Conservation (phyloP, 192 early-diverging fungal genomes). For the Podila epicladia region DNA sequence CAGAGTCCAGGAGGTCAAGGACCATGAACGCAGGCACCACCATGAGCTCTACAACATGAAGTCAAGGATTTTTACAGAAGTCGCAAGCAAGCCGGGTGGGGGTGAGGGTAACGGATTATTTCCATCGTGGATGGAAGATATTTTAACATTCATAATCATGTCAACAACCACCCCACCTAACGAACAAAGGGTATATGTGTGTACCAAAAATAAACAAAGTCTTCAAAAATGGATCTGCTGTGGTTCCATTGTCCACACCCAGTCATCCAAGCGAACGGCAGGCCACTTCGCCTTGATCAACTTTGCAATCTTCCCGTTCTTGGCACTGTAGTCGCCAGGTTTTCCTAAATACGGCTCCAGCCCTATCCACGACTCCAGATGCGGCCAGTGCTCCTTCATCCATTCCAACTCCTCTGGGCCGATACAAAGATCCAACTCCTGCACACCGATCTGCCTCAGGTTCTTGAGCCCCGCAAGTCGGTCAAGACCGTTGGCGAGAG, state of each 20-base stretch:
- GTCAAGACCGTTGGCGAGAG: not conserved
- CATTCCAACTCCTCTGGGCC: not conserved
- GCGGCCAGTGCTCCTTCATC: slow-evolving; percentile 1
- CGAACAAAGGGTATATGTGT: too few relatives aligned
- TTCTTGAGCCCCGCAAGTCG: not conserved
- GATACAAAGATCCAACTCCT: not conserved
- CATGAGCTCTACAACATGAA: not conserved
- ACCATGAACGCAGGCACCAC: not conserved
- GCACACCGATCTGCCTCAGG: not conserved
- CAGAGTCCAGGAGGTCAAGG: not conserved
- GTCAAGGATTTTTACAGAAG: not conserved
- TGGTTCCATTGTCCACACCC: too few relatives aligned
- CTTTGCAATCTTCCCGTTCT: too few relatives aligned
- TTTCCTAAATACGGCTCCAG: not conserved
- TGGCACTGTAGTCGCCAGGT: too few relatives aligned
- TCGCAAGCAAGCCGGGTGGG: not conserved
- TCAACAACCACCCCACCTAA: too few relatives aligned
- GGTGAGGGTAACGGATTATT: too few relatives aligned
- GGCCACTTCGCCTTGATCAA: too few relatives aligned
- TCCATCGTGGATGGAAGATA: too few relatives aligned
- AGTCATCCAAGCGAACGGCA: too few relatives aligned
- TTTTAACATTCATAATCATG: too few relatives aligned
- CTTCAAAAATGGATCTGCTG: too few relatives aligned
- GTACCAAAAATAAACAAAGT: too few relatives aligned
- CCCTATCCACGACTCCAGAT: not conserved